Conservation (phyloP, 805 yeast genomes). For the Teunomyces cretensis region DNA sequence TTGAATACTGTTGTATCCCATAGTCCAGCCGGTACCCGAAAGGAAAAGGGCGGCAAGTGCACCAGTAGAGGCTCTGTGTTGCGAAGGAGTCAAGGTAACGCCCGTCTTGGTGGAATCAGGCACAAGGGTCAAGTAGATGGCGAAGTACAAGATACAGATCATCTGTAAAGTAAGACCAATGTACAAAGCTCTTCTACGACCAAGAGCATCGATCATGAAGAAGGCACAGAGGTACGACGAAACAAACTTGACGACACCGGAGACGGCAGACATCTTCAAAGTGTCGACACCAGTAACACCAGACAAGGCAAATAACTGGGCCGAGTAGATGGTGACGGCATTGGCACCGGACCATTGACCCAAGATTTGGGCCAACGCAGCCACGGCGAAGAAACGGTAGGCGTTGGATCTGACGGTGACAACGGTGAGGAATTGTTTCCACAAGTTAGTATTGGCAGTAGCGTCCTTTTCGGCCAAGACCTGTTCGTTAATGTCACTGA, state of each 20-base stretch:
- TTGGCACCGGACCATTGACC: constrained; percentile 29
- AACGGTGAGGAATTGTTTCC: constrained; percentile 15
- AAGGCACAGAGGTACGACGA: constrained; percentile 23
- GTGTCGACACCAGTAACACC: constrained; percentile 20
- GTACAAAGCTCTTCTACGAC: constrained; percentile 21
- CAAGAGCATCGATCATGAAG: constrained; percentile 24
- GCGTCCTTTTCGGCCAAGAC: constrained; percentile 20
- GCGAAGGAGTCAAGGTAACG: constrained; percentile 12
- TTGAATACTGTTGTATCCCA: constrained; percentile 25
- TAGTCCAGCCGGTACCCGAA: constrained; percentile 24
- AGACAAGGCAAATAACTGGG: constrained; percentile 20
- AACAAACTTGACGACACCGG: constrained; percentile 24
- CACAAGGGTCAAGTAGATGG: constrained; percentile 21
- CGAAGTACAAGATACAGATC: constrained; percentile 18
- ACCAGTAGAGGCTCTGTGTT: constrained; percentile 15
- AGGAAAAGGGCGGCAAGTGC: constrained; percentile 25
- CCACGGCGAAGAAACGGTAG: constrained; percentile 22
- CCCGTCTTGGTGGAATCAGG: constrained; percentile 17
- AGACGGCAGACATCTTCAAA: constrained; percentile 23
- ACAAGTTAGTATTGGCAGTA: constrained; percentile 11
- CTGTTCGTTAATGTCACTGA: constrained; percentile 22
- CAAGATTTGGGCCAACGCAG: constrained; percentile 18
- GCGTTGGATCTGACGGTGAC: constrained; percentile 17
- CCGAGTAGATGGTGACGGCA: constrained; percentile 24
- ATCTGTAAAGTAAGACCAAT: constrained; percentile 20